These are phyloP conservation scores for Coemansia sp. DNA, from an alignment of 192 early-diverging fungal species.

Conservation along the genomic window DNA sequence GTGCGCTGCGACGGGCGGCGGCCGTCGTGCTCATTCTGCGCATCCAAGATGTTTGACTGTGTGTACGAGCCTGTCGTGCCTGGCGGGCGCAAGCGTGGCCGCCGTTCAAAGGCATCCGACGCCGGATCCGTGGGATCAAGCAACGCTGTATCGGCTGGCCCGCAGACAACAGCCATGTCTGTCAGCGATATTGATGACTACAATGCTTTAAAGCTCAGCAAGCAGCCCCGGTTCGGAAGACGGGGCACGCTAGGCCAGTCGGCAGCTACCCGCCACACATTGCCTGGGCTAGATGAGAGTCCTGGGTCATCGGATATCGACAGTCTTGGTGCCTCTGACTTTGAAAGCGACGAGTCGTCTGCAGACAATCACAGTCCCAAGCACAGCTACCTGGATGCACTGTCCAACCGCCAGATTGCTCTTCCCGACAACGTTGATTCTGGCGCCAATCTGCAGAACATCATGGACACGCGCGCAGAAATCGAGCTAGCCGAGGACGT, in stretches of 20 bases:
- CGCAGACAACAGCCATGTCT: constrained; percentile 1
- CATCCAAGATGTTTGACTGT: constrained; percentile 37
- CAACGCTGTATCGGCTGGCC: constrained; percentile 1
- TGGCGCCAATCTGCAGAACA: constrained; percentile 18
- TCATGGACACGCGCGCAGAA: constrained; percentile 16
- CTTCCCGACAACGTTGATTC: constrained; percentile 29
- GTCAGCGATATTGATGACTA: constrained; percentile 13
- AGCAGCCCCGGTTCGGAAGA: constrained; percentile 21
- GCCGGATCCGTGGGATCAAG: constrained; percentile 15
- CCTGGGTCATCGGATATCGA: constrained; percentile 1
- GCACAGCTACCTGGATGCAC: constrained; percentile 29
- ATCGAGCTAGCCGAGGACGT: constrained; percentile 14
- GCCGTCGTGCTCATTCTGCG: constrained; percentile 51
- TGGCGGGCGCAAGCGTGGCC: constrained; percentile 36
- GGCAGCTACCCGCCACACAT: not conserved
- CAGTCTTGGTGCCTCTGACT: constrained; percentile 18
- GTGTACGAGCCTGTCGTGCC: constrained; percentile 43
- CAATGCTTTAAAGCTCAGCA: constrained; percentile 3
- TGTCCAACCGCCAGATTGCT: constrained; percentile 54
- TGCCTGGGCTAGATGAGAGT: not conserved
- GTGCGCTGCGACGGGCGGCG: constrained; percentile 54
- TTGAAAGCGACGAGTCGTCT: constrained; percentile 25
- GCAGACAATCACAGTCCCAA: constrained; percentile 8
- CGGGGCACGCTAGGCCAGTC: not conserved
- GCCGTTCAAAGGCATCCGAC: constrained; percentile 25